Conservation (phyloP, 345 rosid genomes). For the Syzygium aqueum region DNA sequence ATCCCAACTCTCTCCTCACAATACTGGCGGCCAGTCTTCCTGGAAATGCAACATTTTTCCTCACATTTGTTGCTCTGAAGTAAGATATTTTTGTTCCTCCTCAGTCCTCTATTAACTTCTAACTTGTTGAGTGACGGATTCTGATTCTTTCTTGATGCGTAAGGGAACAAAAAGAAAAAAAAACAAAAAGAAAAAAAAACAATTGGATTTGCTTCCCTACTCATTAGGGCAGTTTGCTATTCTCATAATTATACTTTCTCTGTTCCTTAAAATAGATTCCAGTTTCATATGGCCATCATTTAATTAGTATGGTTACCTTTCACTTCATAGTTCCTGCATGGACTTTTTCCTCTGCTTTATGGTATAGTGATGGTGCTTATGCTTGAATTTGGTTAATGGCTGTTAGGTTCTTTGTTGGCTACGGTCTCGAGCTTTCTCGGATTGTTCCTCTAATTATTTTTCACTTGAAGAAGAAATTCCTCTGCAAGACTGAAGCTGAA, state of each 20-base stretch:
- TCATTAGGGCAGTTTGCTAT: background rate
- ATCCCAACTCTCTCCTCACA: constrained; percentile 23
- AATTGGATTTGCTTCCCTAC: rapidly evolving
- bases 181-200: background rate
- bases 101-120: background rate
- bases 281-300: background rate
- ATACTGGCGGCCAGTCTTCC: constrained; percentile 61
- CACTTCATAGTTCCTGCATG: background rate
- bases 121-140: background rate
- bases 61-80: constrained; percentile 80
- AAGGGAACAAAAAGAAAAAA: background rate
- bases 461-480: constrained; percentile 75
- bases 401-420: constrained; percentile 72
- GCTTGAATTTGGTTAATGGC: background rate
- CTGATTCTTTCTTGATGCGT: background rate
- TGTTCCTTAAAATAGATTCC: background rate
- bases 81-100: constrained; percentile 15
- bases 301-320: background rate
- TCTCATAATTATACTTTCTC: background rate
- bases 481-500: constrained; percentile 87
- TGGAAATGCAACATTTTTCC: constrained; percentile 71
- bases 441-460: constrained; percentile 70
- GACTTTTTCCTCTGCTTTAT: background rate
- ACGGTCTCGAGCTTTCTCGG: constrained; percentile 85
- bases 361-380: background rate